Base-by-base conservation (phyloP, 1,284 basidiomycete genomes). In the Vanrija pseudolonga region DNA sequence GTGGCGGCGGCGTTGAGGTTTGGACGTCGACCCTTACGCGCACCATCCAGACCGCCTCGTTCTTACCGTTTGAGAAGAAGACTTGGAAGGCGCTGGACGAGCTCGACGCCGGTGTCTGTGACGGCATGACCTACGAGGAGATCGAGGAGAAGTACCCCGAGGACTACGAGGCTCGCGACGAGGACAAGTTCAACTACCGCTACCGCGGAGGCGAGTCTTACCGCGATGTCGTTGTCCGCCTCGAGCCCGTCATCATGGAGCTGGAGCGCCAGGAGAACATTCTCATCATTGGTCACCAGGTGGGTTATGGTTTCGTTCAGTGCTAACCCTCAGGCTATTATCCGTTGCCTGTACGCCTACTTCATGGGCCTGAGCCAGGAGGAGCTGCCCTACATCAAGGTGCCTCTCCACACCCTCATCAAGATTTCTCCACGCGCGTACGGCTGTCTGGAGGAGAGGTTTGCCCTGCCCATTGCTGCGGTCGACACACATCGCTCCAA, bases 51-150 rank as follows among this genome's bases (percentile, higher is more conserved):
- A 98, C 96, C 0, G 93, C 85, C 0, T 82, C 85, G 41, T 70
- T 84, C 60, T 80, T 98, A 14, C 85, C 88, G 0, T 98, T 94
- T 71, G 82, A 87, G 42, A 96, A 98, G 71, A 80, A 98, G 61
- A 97, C 94, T 0, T 99, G 96, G 96, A 99, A 99, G 76, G 92
- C 91, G 4, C 80, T 99, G 36, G 96, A 99, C 69, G 96, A 99
- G 76, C 81, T 99, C 12, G 96, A 99, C 74, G 96, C 96, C 3
- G 95, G 96, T 40, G 96, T 99, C 15, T 99, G 96, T 68, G 96
- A 99, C 76, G 93, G 88, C 14, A 98, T 99, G 96, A 98, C 96
- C 1, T 99, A 98, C 71, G 88, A 93, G 78, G 95, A 98, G 80
- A 98, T 98, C 55, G 95, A 94, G 88, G 84, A 86, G 80, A 86